A percentile compares a stretch with the other conserved stretches of the same genome.
These are phyloP conservation scores for Aspergillus olivimuriae DNA, from an alignment of 495 filamentous ascomycete genomes.

Conservation along the genomic window DNA sequence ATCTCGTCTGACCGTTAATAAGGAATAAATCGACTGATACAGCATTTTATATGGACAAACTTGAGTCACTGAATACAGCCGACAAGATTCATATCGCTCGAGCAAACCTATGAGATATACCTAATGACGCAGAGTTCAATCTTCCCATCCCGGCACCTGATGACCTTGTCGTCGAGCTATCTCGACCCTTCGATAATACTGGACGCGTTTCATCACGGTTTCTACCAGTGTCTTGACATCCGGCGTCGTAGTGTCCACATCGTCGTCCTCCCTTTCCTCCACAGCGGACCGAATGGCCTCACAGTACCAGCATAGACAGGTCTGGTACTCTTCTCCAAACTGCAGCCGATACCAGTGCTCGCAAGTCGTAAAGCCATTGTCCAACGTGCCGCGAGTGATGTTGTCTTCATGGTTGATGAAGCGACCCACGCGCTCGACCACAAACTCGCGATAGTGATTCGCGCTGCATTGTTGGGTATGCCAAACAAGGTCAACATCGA, in stretches of 20 bases:
- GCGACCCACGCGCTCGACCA: slow-evolving; percentile 5
- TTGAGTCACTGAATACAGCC: no score
- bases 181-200: slow-evolving; percentile 2
- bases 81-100: no score
- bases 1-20: no score
- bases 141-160: no score
- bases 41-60: no score
- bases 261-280: not conserved
- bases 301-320: slow-evolving; percentile 9
- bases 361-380: slow-evolving; percentile 6
- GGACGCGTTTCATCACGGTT: not conserved
- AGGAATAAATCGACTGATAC: no score
- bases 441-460: slow-evolving; percentile 6
- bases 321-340: slow-evolving; percentile 10
- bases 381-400: not conserved
- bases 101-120: no score
- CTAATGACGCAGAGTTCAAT: no score
- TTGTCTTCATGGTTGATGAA: slow-evolving; percentile 19
- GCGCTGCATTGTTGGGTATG: slow-evolving; percentile 44
- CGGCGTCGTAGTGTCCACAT: no score
- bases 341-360: slow-evolving; percentile 8
- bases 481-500: slow-evolving; percentile 23
- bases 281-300: slow-evolving; percentile 5
- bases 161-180: no score
- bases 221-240: not conserved